Percentiles rank a stretch among this genome's conserved stretches.
Evolutionary conservation across 495 filamentous ascomycete species (phyloP).

Genomic region (Poronia punctata): DNA sequence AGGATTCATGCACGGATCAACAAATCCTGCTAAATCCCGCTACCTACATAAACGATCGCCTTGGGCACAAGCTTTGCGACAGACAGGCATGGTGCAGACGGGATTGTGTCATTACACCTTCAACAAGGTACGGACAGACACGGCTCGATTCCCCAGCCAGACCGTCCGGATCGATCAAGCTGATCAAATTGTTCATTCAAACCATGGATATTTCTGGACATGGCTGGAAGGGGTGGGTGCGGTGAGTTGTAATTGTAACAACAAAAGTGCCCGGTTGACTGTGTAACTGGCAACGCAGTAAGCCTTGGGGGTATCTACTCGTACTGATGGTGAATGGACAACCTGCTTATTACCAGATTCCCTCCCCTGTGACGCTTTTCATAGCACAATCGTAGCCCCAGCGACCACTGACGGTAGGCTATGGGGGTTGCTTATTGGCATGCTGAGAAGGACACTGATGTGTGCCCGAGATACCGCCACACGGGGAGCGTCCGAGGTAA

Average conservation of each 20-base stretch:
- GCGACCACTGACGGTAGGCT: too few relatives aligned
- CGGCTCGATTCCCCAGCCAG: constrained; percentile 4
- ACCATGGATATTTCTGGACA: background rate
- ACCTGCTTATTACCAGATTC: constrained; percentile 7
- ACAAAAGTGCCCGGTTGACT: background rate
- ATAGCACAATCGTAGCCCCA: too few relatives aligned
- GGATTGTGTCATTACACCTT: constrained; percentile 4
- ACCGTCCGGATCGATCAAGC: too few relatives aligned
- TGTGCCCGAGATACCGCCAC: background rate
- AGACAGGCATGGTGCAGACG: background rate
- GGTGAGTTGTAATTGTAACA: too few relatives aligned
- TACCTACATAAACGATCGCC: background rate
- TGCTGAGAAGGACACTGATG: background rate
- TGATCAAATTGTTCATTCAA: too few relatives aligned
- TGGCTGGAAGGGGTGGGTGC: background rate
- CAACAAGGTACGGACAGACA: too few relatives aligned
- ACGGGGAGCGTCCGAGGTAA: constrained; percentile 1
- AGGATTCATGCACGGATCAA: too few relatives aligned
- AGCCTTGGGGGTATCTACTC: constrained; percentile 1
- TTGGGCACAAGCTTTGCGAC: background rate
- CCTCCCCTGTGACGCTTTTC: too few relatives aligned
- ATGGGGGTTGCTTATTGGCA: background rate
- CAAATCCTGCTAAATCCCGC: too few relatives aligned
- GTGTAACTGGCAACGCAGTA: constrained; percentile 6
- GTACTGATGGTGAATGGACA: constrained; percentile 2